Percentiles rank a stretch among this genome's conserved stretches.
Evolutionary conservation across 1,139 yeast species (phyloP).

Genomic region (Taiozyma onychis): DNA sequence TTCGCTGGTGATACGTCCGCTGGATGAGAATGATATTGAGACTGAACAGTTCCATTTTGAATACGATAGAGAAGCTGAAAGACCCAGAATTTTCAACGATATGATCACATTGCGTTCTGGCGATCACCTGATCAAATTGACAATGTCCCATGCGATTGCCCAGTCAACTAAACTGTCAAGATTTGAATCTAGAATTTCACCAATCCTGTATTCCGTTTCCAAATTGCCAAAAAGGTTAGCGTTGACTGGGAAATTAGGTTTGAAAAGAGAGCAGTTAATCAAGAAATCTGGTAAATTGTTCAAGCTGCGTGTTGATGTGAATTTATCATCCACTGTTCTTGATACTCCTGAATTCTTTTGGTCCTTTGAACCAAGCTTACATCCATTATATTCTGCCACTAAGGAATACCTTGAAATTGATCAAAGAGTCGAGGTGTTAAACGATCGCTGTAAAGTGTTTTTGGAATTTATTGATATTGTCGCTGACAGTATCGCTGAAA

Average conservation of each 20-base stretch:
- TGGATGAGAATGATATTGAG: constrained; percentile 86
- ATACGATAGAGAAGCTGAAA: constrained; percentile 70
- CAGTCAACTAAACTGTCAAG: constrained; percentile 89
- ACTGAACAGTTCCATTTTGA: constrained; percentile 94
- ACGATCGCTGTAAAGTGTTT: constrained; percentile 90
- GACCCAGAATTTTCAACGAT: constrained; percentile 91
- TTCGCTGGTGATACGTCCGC: constrained; percentile 60
- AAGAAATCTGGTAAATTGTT: constrained; percentile 87
- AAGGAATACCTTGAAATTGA: constrained; percentile 92
- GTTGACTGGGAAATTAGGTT: constrained; percentile 78
- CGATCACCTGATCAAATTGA: constrained; percentile 85
- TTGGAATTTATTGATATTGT: constrained; percentile 89
- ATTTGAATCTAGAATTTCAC: constrained; percentile 89
- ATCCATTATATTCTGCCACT: constrained; percentile 85
- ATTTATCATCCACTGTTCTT: constrained; percentile 79
- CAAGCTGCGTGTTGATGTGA: constrained; percentile 88
- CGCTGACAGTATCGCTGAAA: constrained; percentile 90
- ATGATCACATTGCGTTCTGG: constrained; percentile 88
- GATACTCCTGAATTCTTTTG: constrained; percentile 97
- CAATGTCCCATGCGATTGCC: constrained; percentile 95
- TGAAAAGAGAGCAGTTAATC: constrained; percentile 70
- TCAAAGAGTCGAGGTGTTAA: constrained; percentile 86
- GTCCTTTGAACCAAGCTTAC: constrained; percentile 93
- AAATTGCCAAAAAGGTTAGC: constrained; percentile 87
- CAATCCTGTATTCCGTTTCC: constrained; percentile 76